Base-by-base conservation (phyloP, 2,329 filamentous ascomycete species). In the Ophiognomonia clavigignenti-juglandacearum region DNA sequence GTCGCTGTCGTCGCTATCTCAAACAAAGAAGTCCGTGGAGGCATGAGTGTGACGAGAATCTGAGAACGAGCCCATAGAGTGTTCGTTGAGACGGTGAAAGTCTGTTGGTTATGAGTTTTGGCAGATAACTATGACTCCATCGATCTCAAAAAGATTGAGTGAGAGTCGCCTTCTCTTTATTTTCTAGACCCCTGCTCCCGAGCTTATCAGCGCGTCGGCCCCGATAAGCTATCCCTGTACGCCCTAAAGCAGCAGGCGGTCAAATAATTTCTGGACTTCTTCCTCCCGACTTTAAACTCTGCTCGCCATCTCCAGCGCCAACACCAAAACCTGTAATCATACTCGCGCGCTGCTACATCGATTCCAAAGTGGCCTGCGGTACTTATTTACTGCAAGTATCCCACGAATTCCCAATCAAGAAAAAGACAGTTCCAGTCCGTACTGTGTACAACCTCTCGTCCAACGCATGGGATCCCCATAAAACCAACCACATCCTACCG, bases 31-130 rank as follows among this genome's bases (percentile, higher is more conserved):
- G 46, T 40, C 47, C 40, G 48, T 24, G 50, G 46, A 52, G 46
- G 46, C 50, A 52, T 52, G 35, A 26, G 37, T 32, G 35, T 56
- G 31, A n/a, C 78, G 32, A 19, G 10, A 24, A 19, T n/a, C 19
- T 19, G 47, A 53, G 14, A 60, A 41, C 16, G 41, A 51, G 42
- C 53, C 51, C 39, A 59, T 51, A 41, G n/a, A 31, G 4, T 6
- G 29, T 6, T 10, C 29, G 16, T 35, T 8, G 3, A 16, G 13
- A n/a, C n/a, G n/a, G n/a, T n/a, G n/a, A n/a, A n/a, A n/a, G n/a
- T n/a, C n/a, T n/a, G n/a, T n/a, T n/a, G n/a, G n/a, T n/a, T n/a
- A n/a, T n/a, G n/a, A n/a, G n/a, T n/a, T n/a, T n/a, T n/a, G 32
- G 16, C 13, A 35, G 10, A 16, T 35, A 9, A 35, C 4, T 6